Conservation (phyloP, 202 grass and related monocot genomes). For the Cymbopogon flexuosus region DNA sequence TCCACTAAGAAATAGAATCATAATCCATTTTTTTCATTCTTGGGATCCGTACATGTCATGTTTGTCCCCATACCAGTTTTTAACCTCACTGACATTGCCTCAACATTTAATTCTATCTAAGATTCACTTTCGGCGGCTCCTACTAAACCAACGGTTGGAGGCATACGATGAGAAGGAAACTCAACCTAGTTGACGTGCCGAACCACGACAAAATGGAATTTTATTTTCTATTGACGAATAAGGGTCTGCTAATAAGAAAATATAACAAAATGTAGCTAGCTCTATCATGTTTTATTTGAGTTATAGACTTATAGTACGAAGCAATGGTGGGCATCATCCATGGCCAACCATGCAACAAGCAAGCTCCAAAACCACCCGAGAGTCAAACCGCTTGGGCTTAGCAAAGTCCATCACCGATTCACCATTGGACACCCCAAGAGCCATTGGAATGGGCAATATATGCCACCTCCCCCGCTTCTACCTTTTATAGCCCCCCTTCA, state of each 20-base stretch:
- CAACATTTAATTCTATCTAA: not conserved
- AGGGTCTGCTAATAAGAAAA: not conserved
- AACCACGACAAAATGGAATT: not conserved
- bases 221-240: not conserved
- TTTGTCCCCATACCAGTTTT: not conserved
- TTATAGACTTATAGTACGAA: not conserved
- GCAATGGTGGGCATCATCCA: not conserved
- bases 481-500: constrained; percentile 10
- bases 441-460: constrained; percentile 10
- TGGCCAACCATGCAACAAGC: not conserved
- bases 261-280: not conserved
- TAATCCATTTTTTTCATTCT: not conserved
- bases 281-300: not conserved
- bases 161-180: not conserved
- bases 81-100: not conserved
- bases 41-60: not conserved
- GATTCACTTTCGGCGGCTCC: not conserved
- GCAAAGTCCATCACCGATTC: not conserved
- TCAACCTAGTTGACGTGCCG: not conserved
- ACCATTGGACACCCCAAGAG: constrained; percentile 6
- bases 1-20: not conserved
- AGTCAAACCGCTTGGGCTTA: constrained; percentile 16
- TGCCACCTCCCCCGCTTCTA: constrained; percentile 14
- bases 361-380: not conserved
- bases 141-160: not conserved